Evolutionary conservation across 768 basidiomycete genomes (phyloP).

Genomic region (Stropharia rugosoannulata): DNA sequence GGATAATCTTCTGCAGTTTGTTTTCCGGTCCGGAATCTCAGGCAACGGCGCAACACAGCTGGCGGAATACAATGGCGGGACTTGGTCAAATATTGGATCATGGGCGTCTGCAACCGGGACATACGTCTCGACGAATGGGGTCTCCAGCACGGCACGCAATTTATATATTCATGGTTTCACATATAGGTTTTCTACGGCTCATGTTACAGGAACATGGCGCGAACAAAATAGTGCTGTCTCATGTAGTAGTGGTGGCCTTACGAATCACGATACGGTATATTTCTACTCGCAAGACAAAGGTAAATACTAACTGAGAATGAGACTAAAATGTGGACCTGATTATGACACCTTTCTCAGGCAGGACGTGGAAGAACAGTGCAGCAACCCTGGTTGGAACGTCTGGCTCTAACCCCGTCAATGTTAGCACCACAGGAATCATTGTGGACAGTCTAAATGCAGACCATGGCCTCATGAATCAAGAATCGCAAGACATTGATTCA

Average conservation of each 20-base stretch:
- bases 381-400: conserved; percentile 37
- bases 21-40: conserved; percentile 46
- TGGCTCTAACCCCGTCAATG: conserved; percentile 38
- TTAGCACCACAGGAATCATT: conserved; percentile 42
- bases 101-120: conserved; percentile 45
- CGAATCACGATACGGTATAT: conserved; percentile 48
- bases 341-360: conserved; percentile 25
- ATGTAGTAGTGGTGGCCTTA: conserved; percentile 41
- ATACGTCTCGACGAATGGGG: conserved; percentile 42
- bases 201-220: conserved; percentile 49
- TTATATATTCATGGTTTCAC: conserved; percentile 50
- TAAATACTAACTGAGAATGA: conserved; percentile 11
- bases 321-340: background rate
- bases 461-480: conserved; percentile 53
- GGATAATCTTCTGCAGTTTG: conserved; percentile 45
- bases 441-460: conserved; percentile 44
- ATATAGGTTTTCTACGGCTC: conserved; percentile 32
- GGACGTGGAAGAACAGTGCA: conserved; percentile 45
- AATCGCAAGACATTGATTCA: conserved; percentile 47
- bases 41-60: conserved; percentile 47
- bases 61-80: conserved; percentile 40
- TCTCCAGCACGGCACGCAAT: conserved; percentile 39
- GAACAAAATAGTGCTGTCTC: conserved; percentile 41
- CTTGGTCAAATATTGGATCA: conserved; percentile 44
- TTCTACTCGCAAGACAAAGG: conserved; percentile 47